Base-by-base conservation (phyloP, 345 rosid species). In the Geranium rotundifolium region DNA sequence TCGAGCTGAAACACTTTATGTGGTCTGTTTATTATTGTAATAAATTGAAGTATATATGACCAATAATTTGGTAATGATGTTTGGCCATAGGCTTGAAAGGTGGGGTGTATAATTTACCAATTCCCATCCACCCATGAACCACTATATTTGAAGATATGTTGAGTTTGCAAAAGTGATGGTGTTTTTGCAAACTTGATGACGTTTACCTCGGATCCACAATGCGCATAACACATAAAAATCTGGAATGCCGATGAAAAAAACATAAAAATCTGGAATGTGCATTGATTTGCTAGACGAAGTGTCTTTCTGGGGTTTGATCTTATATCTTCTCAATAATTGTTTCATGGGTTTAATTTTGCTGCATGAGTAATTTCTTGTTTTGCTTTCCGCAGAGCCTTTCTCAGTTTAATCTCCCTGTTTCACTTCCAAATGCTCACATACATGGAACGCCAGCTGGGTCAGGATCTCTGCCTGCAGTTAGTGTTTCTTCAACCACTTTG, bases 391-490 rank as follows among this genome's bases (percentile, higher is more conserved):
- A 93, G 99, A 90, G 97, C 77, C 87, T 93, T 66, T 93, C 97
- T 49, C 99, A 93, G 70, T 93, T 93, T 69, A 88, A 93, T 81
- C 97, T 93, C 63, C 93, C 99, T 49, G 97, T 85, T 70, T 83
- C 97, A 31, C 86, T 85, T 76, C 73, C 99, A 71, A 86, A 76
- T 78, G 86, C 85, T 55, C 91, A 84, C 62, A 66, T 86, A 62
- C 71, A 73, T 67, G 84, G 86, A 75, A 71, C 83, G 19, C 75
- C 92, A 66, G 74, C 84, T 67, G 81, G 72, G 74, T 73, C 81
- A 20, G 85, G 79, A 62, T 67, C 84, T 57, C 69, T 84, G 31
- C 70, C 82, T 62, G 75, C 79, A 20, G 75, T 78, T 66, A 81
- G 82, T 72, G 68, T 81, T 72, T 63, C 90, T 65, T 79, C 84